These are phyloP conservation scores for Kuraishia cidri DNA, from an alignment of 805 yeast species.

Conservation along the genomic window DNA sequence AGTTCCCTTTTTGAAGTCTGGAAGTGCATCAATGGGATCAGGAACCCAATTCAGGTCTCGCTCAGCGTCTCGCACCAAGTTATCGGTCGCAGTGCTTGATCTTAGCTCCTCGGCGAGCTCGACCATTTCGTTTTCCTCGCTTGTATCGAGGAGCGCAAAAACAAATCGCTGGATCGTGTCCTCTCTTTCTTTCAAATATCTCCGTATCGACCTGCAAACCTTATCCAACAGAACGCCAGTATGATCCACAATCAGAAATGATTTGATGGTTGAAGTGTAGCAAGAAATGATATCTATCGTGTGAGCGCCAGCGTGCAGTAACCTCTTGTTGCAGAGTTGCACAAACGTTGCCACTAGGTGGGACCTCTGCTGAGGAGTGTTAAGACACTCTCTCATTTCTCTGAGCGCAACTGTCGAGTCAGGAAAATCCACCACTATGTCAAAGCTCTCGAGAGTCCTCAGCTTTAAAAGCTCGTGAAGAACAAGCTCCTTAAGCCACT, in stretches of 20 bases:
- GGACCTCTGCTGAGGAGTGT: conserved; percentile 37
- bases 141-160: conserved; percentile 51
- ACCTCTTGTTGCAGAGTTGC: conserved; percentile 26
- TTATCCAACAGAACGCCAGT: conserved; percentile 75
- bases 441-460: conserved; percentile 50
- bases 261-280: conserved; percentile 62
- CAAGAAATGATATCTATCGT: conserved; percentile 64
- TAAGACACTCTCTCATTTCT: conserved; percentile 49
- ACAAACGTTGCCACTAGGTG: conserved; percentile 43
- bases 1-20: conserved; percentile 59
- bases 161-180: conserved; percentile 70
- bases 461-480: conserved; percentile 21
- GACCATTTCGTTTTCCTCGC: conserved; percentile 29
- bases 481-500: no score
- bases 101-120: conserved; percentile 49
- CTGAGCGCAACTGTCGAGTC: conserved; percentile 38
- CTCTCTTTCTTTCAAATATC: conserved; percentile 59
- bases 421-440: conserved; percentile 48
- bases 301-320: conserved; percentile 75
- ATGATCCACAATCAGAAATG: conserved; percentile 76
- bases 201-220: conserved; percentile 68
- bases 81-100: conserved; percentile 18
- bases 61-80: conserved; percentile 25
- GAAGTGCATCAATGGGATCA: conserved; percentile 86
- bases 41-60: conserved; percentile 63